phyloP scores from a whole-genome alignment of 1,284 basidiomycete species.

The Papiliotrema terrestris region DNA sequence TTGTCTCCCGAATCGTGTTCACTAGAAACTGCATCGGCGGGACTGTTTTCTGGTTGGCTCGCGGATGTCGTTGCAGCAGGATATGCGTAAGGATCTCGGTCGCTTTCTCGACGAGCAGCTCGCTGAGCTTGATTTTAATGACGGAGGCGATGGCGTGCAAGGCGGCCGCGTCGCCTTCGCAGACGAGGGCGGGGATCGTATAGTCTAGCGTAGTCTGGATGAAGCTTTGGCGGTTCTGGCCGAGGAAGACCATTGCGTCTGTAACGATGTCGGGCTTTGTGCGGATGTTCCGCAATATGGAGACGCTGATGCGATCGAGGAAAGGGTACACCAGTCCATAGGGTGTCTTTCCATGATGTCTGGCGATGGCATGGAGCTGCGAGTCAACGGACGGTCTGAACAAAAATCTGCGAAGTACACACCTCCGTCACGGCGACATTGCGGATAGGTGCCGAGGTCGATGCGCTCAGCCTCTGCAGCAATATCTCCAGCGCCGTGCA shows the following conservation, averaged over 20 bases:
- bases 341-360: conserved; percentile 59
- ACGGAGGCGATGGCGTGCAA: conserved; percentile 54
- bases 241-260: conserved; percentile 42
- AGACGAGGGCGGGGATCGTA: conserved; percentile 69
- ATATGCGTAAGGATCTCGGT: conserved; percentile 68
- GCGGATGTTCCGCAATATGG: conserved; percentile 60
- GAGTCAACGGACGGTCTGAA: background rate
- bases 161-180: conserved; percentile 55
- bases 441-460: conserved; percentile 61
- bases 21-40: conserved; percentile 63
- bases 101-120: conserved; percentile 61
- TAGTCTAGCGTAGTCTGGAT: conserved; percentile 62
- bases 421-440: conserved; percentile 70
- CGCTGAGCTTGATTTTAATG: conserved; percentile 55
- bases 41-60: conserved; percentile 51
- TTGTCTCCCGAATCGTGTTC: conserved; percentile 48
- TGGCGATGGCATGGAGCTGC: conserved; percentile 56
- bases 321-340: conserved; percentile 69
- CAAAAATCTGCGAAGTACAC: conserved; percentile 14
- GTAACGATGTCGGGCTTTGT: conserved; percentile 54
- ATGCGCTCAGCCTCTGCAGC: conserved; percentile 64
- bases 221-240: conserved; percentile 55
- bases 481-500: conserved; percentile 63
- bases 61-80: conserved; percentile 56
- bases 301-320: conserved; percentile 64